These are phyloP conservation scores for Alternaria infectoria DNA, from an alignment of 2,329 filamentous ascomycete species.

Conservation along the genomic window DNA sequence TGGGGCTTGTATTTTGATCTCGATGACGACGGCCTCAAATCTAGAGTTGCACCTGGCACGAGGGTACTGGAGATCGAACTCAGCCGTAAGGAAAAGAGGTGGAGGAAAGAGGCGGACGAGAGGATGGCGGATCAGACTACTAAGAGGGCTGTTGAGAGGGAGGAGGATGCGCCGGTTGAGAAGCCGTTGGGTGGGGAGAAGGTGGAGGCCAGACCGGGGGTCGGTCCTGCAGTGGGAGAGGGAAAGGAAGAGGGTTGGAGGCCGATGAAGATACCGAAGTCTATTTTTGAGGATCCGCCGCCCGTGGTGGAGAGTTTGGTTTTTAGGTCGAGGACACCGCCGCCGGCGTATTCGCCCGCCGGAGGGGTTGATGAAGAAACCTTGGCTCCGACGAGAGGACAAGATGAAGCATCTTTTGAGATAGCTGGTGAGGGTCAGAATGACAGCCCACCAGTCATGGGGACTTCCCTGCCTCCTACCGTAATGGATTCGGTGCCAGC, in stretches of 20 bases:
- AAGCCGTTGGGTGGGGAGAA: slow-evolving; percentile 25
- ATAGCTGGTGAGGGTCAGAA: background rate
- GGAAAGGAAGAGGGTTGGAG: background rate
- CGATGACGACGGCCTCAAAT: slow-evolving; percentile 46
- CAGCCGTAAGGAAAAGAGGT: slow-evolving; percentile 58
- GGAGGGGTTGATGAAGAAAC: background rate
- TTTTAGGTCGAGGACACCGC: slow-evolving; percentile 22
- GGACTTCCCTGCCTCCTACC: background rate
- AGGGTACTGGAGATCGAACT: slow-evolving; percentile 64
- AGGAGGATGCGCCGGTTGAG: slow-evolving; percentile 36
- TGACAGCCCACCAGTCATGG: background rate
- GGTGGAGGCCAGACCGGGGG: slow-evolving; percentile 25
- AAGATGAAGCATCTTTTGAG: background rate
- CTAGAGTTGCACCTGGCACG: slow-evolving; percentile 56
- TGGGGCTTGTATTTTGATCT: slow-evolving; percentile 57
- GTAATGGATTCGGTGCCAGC: background rate
- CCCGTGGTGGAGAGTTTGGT: slow-evolving; percentile 7
- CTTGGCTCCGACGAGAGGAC: background rate
- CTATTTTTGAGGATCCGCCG: slow-evolving; percentile 30
- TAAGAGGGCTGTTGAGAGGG: slow-evolving; percentile 30
- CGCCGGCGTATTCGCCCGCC: slow-evolving; percentile 28
- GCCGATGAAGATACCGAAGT: slow-evolving; percentile 28
- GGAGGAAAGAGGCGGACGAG: slow-evolving; percentile 32
- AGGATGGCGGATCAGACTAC: slow-evolving; percentile 43
- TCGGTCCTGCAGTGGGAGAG: background rate